Evolutionary conservation across 306 rosid genomes (phyloP), one percentile per base, ranked within the genome.

Genomic region (Parietaria judaica): DNA sequence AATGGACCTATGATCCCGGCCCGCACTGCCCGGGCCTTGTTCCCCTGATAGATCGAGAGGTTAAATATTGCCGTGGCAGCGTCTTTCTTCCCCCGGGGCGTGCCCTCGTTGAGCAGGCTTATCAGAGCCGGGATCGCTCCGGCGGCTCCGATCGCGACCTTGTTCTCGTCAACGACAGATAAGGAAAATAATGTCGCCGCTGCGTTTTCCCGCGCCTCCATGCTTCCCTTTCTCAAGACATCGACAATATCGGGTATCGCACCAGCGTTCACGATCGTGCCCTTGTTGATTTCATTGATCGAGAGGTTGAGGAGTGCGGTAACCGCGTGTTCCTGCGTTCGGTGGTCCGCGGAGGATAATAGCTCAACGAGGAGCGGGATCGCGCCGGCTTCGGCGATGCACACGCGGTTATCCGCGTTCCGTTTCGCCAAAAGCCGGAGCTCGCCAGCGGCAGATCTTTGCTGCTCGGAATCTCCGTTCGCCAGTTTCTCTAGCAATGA

Each of bases 161-260:
- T 94, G 84, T 86, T 84, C 81, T 94, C 99, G 31, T 94, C 99
- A 16, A 94, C 60, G 11, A 86, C 97, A 0, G 99, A 88, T 72
- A 94, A 81, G 59, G 97, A 88, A 74, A 94, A 94, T 68, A 94
- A 97, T 44, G 99, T 88, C 12, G 99, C 99, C 50, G 97, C 99
- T 37, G 99, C 99, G 17, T 94, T 94, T 75, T 88, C 99, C 80
- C 99, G 82, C 61, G 97, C 97, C 66, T 94, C 99, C 91, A 83
- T 88, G 82, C 95, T 94, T 7, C 97, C 97, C 56, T 76, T 84
- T 79, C 60, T 88, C 83, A 94, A 57, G 44, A 94, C 99, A 67
- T 88, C 95, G 51, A 94, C 99, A 69, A 94, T 88, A 66, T 87
- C 94, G 1, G 97, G 85, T 75, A 94, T 84, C 56, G 99, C 97